phyloP scores from a whole-genome alignment of 163 green algal genomes.

The Scenedesmus sp. region DNA sequence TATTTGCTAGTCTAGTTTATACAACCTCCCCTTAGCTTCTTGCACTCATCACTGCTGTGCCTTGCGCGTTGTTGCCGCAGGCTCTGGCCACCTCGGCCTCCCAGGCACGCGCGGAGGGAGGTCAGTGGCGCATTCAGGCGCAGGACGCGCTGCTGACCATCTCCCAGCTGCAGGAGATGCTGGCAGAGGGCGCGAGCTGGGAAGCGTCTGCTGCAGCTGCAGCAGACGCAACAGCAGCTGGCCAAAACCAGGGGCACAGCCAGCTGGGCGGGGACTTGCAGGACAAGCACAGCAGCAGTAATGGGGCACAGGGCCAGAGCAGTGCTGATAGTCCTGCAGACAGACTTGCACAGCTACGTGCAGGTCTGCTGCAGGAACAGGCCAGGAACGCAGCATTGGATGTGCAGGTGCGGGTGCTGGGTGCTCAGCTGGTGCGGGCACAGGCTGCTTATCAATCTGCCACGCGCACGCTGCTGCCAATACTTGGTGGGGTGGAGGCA shows the following conservation, averaged over 20 bases:
- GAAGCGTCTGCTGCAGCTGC: not conserved
- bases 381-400: slow-evolving; percentile 63
- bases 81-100: slow-evolving; percentile 54
- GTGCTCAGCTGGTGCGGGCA: slow-evolving; percentile 71
- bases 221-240: not conserved
- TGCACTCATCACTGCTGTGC: not conserved
- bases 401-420: slow-evolving; percentile 70
- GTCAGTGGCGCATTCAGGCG: slow-evolving; percentile 73
- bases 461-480: slow-evolving; percentile 64
- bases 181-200: slow-evolving; percentile 78
- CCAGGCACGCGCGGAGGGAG: slow-evolving; percentile 33
- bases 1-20: too few species aligned
- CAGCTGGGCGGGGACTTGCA: not conserved
- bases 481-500: slow-evolving; percentile 74
- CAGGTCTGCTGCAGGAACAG: slow-evolving; percentile 67
- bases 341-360: slow-evolving; percentile 41
- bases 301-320: not conserved
- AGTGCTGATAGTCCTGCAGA: not conserved
- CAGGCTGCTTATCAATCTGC: slow-evolving; percentile 58
- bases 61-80: not conserved
- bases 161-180: slow-evolving; percentile 75
- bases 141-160: slow-evolving; percentile 68
- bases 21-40: too few species aligned
- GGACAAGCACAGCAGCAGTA: not conserved
- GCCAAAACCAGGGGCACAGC: not conserved